Evolutionary conservation across 306 rosid genomes (phyloP), one percentile per base, ranked within the genome.

Genomic region (Quercus glauca): DNA sequence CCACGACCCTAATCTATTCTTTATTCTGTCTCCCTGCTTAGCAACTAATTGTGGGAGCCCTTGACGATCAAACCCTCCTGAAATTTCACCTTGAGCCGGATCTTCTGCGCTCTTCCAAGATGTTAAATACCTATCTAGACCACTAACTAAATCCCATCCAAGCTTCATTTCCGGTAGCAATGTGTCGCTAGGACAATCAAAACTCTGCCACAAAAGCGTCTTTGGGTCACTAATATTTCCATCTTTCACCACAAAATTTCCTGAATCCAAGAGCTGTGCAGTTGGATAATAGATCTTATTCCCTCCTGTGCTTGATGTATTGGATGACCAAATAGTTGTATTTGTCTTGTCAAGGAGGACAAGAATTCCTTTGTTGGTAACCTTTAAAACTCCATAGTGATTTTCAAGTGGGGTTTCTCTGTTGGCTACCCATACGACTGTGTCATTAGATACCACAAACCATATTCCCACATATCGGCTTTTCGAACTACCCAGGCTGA

Each of bases 241-340:
- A 37, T 83, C 77, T 67, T 9, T 67, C 55, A 85, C 85, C 59
- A 82, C 77, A 65, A 87, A 65, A 71, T 87, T 87, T 52, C 88
- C 85, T 8, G 60, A 56, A 3, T 85, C 89, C 70, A 83, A 77
- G 33, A 88, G 73, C 55, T 76, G 78, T 19, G 79, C 56, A 80
- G 75, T 18, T 21, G 86, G 86, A 45, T 45, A 6, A 37, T 37
- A 0, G 43, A 37, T 37, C 43, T 37, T 45, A 1, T 57, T 78
- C 33, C 45, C 52, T 73, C 5, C 74, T 21, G 18, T 3, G 3
- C 5, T 45, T 45, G 52, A 3, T 45, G 52, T 11, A 45, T 45
- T 45, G 52, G 52, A 45, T 11, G 52, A 45, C 52, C 52, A 45
- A 45, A 45, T 45, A 45, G 14, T 45, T 2, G 52, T 45, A 45